Base-by-base conservation (phyloP, 148 eudicot species). In the Vaccinium myrtillus region DNA sequence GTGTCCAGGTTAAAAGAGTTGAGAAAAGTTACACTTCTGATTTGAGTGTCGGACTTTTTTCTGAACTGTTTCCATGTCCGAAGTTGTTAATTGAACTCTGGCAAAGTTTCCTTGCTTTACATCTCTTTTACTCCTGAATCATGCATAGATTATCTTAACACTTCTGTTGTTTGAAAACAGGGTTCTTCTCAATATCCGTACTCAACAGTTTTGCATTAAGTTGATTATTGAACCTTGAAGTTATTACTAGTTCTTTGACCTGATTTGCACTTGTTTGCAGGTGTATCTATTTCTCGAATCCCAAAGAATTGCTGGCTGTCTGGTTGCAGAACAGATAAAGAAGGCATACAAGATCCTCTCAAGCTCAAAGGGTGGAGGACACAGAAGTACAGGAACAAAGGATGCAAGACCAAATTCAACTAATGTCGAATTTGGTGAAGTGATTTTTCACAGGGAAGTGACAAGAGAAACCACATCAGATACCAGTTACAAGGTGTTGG, bases 401-500 rank as follows among this genome's bases (percentile, higher is more conserved):
- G 90, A 89, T 82, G 86, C 82, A 85, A 89, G 39, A 73, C 56
- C 82, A 46, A 90, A 81, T 81, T 84, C 92, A 86, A 85, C 88
- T 19, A 85, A 88, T 56, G 91, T 97, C 65, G 90, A 88, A 53
- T 97, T 97, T 90, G 99, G 99, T 49, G 89, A 87, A 14, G 89
- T 97, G 82, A 89, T 88, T 85, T 92, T 95, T 76, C 91, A 86
- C 39, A 93, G 99, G 84, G 97, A 96, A 89, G 85, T 89, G 49
- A 80, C 83, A 53, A 90, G 82, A 89, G 90, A 82, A 84, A 67
- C 59, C 36, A 43, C 83, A 8, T 55, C 84, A 48, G 51, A 30
- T 58, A 83, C 86, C 77, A 83, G 78, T 88, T 54, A 75, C 5
- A 84, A 87, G 50, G 70, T 54, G 63, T 71, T 75, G 56, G 88